A percentile compares a stretch with the other conserved stretches of the same genome.
Evolutionary conservation across 1,284 basidiomycete species (phyloP).

Genomic region (Ustilago loliicola): DNA sequence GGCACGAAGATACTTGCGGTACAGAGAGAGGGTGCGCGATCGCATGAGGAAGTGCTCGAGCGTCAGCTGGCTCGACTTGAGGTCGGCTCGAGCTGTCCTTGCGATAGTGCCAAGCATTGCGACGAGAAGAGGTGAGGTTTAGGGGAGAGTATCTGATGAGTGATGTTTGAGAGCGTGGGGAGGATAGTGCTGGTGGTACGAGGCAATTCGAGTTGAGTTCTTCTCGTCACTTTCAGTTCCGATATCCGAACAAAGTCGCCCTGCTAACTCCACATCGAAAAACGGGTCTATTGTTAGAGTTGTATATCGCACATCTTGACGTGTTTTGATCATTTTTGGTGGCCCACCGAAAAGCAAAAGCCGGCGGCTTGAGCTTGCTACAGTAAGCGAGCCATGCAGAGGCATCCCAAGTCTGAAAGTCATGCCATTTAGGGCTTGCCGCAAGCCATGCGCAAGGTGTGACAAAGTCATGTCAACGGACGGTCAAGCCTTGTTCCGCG

Average conservation of each 20-base stretch:
- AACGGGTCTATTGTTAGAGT: background rate
- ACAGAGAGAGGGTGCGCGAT: constrained; percentile 48
- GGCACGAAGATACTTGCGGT: constrained; percentile 58
- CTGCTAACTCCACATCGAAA: constrained; percentile 11
- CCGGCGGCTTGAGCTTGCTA: constrained; percentile 8
- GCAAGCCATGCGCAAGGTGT: background rate
- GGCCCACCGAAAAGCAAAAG: constrained; percentile 3
- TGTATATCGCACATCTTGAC: background rate
- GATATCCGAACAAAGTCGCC: constrained; percentile 13
- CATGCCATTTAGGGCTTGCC: constrained; percentile 5
- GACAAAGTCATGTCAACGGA: background rate
- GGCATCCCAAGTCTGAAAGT: constrained; percentile 9
- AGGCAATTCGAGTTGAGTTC: constrained; percentile 3
- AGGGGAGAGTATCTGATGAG: background rate
- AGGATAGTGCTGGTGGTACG: background rate
- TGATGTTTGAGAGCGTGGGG: background rate
- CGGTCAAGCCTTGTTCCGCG: background rate
- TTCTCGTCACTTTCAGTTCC: constrained; percentile 23
- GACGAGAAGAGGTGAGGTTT: background rate
- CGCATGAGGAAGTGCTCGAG: constrained; percentile 60
- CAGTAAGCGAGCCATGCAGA: constrained; percentile 4
- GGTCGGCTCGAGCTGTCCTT: constrained; percentile 32
- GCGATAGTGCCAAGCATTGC: constrained; percentile 24
- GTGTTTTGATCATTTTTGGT: too few species aligned
- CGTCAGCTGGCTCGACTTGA: constrained; percentile 48